Conservation (phyloP, 2,329 filamentous ascomycete genomes). For the Aspergillus floridensis region DNA sequence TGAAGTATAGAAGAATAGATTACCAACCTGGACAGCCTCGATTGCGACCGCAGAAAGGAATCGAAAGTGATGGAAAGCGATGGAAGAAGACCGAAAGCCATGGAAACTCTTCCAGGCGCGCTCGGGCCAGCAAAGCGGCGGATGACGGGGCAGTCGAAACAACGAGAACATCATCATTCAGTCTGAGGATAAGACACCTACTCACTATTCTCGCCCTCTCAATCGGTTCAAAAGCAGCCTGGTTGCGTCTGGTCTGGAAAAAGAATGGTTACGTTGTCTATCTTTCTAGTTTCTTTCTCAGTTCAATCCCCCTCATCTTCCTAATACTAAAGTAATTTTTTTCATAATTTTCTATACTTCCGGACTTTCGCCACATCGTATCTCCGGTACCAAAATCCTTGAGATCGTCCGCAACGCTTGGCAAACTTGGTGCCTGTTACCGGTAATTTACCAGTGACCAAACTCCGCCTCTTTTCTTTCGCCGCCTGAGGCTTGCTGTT, state of each 20-base stretch:
- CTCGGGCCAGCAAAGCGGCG: slow-evolving; percentile 28
- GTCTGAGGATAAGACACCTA: not conserved
- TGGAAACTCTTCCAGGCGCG: slow-evolving; percentile 24
- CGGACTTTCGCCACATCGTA: slow-evolving; percentile 17
- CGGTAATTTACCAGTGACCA: slow-evolving; percentile 15
- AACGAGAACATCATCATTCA: slow-evolving; percentile 15
- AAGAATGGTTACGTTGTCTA: not conserved
- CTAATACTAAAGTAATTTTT: not conserved
- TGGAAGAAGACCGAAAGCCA: slow-evolving; percentile 33
- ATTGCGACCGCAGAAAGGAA: slow-evolving; percentile 24
- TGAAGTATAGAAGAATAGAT: not conserved
- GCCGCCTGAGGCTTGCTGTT: slow-evolving; percentile 5
- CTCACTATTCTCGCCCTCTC: too few relatives aligned
- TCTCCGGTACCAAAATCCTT: slow-evolving; percentile 19
- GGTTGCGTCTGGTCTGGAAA: not conserved
- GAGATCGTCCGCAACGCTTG: slow-evolving; percentile 11
- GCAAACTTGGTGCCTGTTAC: slow-evolving; percentile 19
- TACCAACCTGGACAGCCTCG: slow-evolving; percentile 5
- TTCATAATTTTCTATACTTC: not conserved
- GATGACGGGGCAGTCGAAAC: slow-evolving; percentile 18
- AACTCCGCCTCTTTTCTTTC: slow-evolving; percentile 4
- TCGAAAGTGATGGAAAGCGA: slow-evolving; percentile 29
- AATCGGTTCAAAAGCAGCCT: slow-evolving; percentile 11
- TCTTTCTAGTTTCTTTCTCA: not conserved
- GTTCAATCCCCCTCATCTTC: not conserved